These are phyloP conservation scores for Hericium alpestre DNA, from an alignment of 768 basidiomycete genomes.

Conservation along the genomic window DNA sequence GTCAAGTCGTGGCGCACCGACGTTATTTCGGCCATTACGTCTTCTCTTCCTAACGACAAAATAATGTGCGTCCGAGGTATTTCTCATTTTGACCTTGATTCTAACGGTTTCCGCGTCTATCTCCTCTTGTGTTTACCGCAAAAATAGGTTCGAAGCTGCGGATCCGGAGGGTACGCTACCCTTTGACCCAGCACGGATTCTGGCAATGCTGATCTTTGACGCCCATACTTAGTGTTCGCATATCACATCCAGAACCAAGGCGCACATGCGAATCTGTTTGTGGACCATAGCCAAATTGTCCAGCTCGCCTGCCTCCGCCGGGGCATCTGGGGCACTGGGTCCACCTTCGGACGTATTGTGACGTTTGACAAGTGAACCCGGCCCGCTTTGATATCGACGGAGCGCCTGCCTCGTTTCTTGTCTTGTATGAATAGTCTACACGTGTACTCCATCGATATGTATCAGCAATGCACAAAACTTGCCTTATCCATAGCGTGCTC, in stretches of 20 bases:
- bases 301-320: conserved; percentile 33
- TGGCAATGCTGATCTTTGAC: not conserved
- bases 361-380: conserved; percentile 21
- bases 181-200: not conserved
- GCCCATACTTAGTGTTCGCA: conserved; percentile 24
- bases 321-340: conserved; percentile 36
- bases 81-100: not conserved
- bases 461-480: not conserved
- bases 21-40: conserved; percentile 31
- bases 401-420: not conserved
- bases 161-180: conserved; percentile 24
- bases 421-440: not conserved
- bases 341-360: conserved; percentile 33
- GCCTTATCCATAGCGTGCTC: not conserved
- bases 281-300: conserved; percentile 35
- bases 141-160: conserved; percentile 31
- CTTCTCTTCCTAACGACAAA: conserved; percentile 29
- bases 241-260: conserved; percentile 37
- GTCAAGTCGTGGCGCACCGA: conserved; percentile 32
- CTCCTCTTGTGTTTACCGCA: not conserved
- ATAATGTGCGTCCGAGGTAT: conserved; percentile 23
- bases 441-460: not conserved
- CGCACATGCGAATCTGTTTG: conserved; percentile 31
- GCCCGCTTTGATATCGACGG: not conserved
- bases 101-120: not conserved